phyloP scores from a whole-genome alignment of 345 rosid species.

The Hibiscus trionum region DNA sequence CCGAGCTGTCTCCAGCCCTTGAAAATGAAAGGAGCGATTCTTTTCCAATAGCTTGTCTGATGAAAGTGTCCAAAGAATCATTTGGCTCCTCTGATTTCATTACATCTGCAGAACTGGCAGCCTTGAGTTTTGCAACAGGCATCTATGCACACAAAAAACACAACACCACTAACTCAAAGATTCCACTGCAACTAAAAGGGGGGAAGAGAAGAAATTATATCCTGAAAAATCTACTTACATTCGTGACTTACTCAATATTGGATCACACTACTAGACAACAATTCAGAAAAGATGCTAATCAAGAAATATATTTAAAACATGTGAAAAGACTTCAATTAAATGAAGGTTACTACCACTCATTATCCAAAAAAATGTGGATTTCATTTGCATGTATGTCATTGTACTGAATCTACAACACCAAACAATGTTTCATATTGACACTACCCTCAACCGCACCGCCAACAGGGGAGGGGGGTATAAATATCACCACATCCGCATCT shows the following conservation, averaged over 20 bases:
- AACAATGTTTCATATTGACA: not conserved
- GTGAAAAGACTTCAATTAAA: not conserved
- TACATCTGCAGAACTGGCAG: constrained; percentile 39
- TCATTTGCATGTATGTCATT: not conserved
- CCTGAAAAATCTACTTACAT: not conserved
- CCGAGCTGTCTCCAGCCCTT: constrained; percentile 56
- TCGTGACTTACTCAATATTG: not conserved
- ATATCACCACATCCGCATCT: not conserved
- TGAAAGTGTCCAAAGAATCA: constrained; percentile 59
- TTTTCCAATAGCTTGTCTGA: constrained; percentile 60
- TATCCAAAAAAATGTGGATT: not conserved
- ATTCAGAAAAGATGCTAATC: not conserved
- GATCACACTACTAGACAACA: not conserved
- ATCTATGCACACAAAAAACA: constrained; percentile 29
- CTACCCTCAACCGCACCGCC: not conserved
- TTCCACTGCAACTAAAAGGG: constrained; percentile 22
- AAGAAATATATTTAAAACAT: not conserved
- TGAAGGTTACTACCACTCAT: not conserved
- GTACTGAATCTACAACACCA: not conserved
- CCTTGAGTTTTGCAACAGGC: constrained; percentile 47
- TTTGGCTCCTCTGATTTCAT: constrained; percentile 61
- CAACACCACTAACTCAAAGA: constrained; percentile 12
- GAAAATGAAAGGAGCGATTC: constrained; percentile 68
- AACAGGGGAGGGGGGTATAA: not conserved
- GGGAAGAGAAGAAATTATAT: constrained; percentile 1